A percentile compares a stretch with the other conserved stretches of the same genome.
Conservation (phyloP, 352 stramenopile genomes). For the Albugo candida region DNA sequence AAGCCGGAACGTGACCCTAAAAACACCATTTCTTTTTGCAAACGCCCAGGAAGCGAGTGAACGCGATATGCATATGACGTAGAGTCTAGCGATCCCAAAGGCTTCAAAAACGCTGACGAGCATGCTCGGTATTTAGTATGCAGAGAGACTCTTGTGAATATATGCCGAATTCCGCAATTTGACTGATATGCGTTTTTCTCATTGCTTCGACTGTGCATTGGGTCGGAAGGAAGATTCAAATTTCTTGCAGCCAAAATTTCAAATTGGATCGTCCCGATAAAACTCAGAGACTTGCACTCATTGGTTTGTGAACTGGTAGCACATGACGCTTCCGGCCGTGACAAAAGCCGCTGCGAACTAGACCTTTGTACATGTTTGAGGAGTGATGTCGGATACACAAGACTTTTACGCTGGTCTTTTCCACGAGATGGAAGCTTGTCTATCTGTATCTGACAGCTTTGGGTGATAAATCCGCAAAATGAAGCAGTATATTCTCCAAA, state of each 20-base stretch:
- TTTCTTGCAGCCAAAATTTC: slow-evolving; percentile 32
- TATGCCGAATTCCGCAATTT: neutral
- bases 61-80: slow-evolving; percentile 20
- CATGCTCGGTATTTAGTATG: slow-evolving; percentile 2
- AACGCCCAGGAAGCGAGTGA: slow-evolving; percentile 16
- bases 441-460: neutral
- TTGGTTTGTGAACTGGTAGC: neutral
- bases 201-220: neutral
- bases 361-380: slow-evolving; percentile 3
- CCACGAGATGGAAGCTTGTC: too few relatives aligned
- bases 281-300: slow-evolving; percentile 14
- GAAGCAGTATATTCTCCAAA: slow-evolving; percentile 32
- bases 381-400: neutral
- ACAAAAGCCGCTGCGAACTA: neutral
- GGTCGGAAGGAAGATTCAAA: slow-evolving; percentile 4
- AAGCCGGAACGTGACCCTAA: slow-evolving; percentile 22
- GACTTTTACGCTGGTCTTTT: too few relatives aligned
- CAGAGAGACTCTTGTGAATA: neutral
- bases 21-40: slow-evolving; percentile 29
- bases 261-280: slow-evolving; percentile 39
- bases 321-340: neutral
- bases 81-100: neutral
- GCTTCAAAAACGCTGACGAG: neutral
- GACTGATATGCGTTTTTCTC: neutral
- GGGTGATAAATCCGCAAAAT: slow-evolving; percentile 28